phyloP scores from a whole-genome alignment of 1,284 basidiomycete species.

The Apiotrichum domesticum region DNA sequence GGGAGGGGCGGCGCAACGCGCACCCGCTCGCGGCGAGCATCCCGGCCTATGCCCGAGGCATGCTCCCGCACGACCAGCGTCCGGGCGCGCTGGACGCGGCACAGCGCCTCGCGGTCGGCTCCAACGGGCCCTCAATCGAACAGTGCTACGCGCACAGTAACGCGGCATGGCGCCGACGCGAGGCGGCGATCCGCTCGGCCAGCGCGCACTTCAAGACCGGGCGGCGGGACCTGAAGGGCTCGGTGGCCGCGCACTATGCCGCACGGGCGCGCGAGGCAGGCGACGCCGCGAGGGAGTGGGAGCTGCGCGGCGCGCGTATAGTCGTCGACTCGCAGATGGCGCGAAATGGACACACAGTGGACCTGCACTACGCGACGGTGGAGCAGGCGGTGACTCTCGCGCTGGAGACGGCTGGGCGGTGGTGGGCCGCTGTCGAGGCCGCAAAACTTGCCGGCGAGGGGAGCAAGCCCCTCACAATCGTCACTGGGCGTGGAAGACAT shows the following conservation, averaged over 20 bases:
- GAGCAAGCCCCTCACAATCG: conserved; percentile 20
- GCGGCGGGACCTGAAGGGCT: conserved; percentile 13
- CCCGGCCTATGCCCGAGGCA: conserved; percentile 29
- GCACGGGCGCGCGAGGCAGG: conserved; percentile 33
- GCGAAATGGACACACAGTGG: neutral
- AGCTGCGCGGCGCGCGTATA: conserved; percentile 37
- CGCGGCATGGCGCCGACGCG: conserved; percentile 25
- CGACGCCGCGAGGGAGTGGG: conserved; percentile 29
- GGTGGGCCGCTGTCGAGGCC: conserved; percentile 53
- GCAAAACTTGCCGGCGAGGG: conserved; percentile 55
- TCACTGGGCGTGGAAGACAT: conserved; percentile 44
- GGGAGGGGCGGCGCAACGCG: neutral
- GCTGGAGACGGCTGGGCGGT: conserved; percentile 25
- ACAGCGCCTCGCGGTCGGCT: neutral
- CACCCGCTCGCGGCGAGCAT: conserved; percentile 31
- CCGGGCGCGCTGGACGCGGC: conserved; percentile 18
- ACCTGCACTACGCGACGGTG: conserved; percentile 34
- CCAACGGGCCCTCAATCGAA: conserved; percentile 18
- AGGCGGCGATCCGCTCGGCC: conserved; percentile 35
- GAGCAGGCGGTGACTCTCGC: conserved; percentile 34
- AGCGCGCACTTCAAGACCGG: conserved; percentile 26
- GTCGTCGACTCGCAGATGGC: conserved; percentile 31
- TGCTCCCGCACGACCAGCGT: conserved; percentile 20
- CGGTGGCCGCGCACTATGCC: conserved; percentile 40
- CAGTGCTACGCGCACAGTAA: conserved; percentile 29